Conservation (phyloP, 2,329 filamentous ascomycete species). For the Penicillium sp. region DNA sequence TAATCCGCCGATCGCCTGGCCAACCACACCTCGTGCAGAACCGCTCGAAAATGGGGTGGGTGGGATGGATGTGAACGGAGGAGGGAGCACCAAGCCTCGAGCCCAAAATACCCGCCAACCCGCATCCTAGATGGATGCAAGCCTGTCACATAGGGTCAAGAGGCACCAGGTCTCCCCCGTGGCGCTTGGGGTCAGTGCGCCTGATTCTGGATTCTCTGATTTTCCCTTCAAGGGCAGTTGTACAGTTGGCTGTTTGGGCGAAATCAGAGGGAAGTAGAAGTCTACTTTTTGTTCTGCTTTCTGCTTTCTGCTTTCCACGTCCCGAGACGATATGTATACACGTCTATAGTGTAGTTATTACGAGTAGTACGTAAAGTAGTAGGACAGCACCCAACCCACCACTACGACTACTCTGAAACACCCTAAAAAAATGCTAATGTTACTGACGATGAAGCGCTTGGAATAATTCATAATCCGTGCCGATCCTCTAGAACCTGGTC, state of each 20-base stretch:
- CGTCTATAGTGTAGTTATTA: too few species aligned
- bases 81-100: background rate
- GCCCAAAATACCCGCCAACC: constrained; percentile 1
- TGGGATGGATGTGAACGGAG: background rate
- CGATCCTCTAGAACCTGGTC: too few species aligned
- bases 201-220: too few species aligned
- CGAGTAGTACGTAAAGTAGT: too few species aligned
- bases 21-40: constrained; percentile 36
- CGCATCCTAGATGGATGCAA: background rate
- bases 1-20: constrained; percentile 34
- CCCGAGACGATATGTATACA: too few species aligned
- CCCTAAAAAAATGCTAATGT: background rate
- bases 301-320: too few species aligned
- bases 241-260: too few species aligned
- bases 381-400: too few species aligned
- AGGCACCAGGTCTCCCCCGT: constrained; percentile 1
- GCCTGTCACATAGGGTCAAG: constrained; percentile 1
- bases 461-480: background rate
- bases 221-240: too few species aligned
- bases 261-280: too few species aligned
- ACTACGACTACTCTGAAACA: background rate
- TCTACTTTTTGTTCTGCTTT: too few species aligned
- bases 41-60: constrained; percentile 23
- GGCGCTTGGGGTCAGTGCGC: constrained; percentile 1
- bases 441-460: background rate